Percentiles rank a stretch among this genome's conserved stretches.
phyloP scores from a whole-genome alignment of 192 early-diverging fungal genomes.

The Gonapodya prolifera region DNA sequence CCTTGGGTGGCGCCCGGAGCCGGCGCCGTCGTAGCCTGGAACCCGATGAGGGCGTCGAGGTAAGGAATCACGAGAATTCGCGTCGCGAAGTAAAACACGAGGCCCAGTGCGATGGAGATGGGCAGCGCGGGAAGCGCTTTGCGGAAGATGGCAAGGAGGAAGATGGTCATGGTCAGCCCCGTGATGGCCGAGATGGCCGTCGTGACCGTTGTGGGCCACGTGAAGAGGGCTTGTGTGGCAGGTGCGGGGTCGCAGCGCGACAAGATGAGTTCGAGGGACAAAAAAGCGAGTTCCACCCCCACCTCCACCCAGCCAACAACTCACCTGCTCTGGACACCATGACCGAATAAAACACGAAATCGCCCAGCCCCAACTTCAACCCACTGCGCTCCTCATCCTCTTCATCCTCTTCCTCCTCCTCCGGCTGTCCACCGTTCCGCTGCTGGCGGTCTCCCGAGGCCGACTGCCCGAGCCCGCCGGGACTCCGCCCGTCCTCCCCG shows the following conservation, averaged over 20 bases:
- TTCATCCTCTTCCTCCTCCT: constrained; percentile 28
- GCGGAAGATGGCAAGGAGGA: constrained; percentile 63
- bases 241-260: neutral
- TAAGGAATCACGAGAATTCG: constrained; percentile 6
- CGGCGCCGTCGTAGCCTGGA: neutral
- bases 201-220: constrained; percentile 70
- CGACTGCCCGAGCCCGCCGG: neutral
- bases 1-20: too few species aligned
- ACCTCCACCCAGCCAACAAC: neutral
- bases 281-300: neutral
- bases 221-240: constrained; percentile 39
- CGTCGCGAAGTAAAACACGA: constrained; percentile 64
- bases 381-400: constrained; percentile 51
- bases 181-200: constrained; percentile 66
- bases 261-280: neutral
- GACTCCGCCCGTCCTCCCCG: neutral
- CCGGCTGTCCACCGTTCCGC: neutral
- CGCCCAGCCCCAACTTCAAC: constrained; percentile 74
- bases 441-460: neutral
- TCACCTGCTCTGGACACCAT: constrained; percentile 62
- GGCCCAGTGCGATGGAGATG: constrained; percentile 74
- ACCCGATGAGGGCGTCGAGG: neutral
- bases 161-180: constrained; percentile 80
- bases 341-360: constrained; percentile 86
- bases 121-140: constrained; percentile 79